These are phyloP conservation scores for Pogostemon cablin DNA, from an alignment of 257 asterid species.

Conservation along the genomic window DNA sequence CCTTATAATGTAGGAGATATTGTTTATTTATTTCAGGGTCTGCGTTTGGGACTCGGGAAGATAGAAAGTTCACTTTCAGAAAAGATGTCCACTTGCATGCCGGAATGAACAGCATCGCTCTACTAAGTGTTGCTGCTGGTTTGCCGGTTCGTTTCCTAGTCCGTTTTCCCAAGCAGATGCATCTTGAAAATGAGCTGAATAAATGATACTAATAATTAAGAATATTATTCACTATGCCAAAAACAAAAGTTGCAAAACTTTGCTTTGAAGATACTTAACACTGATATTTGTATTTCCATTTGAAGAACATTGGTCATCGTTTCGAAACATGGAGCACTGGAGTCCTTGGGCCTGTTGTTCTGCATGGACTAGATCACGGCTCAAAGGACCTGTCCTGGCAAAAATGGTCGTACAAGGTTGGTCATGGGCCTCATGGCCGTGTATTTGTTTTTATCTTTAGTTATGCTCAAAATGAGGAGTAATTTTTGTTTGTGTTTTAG, in stretches of 20 bases:
- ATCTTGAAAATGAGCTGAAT: background rate
- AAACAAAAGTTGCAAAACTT: background rate
- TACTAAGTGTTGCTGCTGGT: conserved; percentile 88
- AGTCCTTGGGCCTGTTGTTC: conserved; percentile 78
- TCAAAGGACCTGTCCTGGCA: conserved; percentile 69
- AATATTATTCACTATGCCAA: too few species aligned
- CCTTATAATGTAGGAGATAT: conserved; percentile 12
- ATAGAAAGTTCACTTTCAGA: conserved; percentile 54
- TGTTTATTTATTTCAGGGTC: conserved; percentile 60
- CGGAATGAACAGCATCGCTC: conserved; percentile 71
- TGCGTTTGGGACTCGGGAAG: conserved; percentile 61
- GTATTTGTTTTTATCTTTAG: background rate
- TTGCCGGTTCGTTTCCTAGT: conserved; percentile 61
- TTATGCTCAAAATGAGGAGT: conserved; percentile 23
- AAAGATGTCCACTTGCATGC: conserved; percentile 64
- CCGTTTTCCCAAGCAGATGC: conserved; percentile 4
- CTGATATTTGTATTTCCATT: conserved; percentile 8
- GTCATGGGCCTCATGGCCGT: conserved; percentile 1
- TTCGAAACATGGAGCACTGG: conserved; percentile 79
- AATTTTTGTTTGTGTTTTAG: conserved; percentile 35
- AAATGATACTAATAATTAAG: too few species aligned
- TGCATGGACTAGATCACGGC: conserved; percentile 73
- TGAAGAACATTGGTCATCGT: conserved; percentile 72
- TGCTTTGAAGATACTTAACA: background rate
- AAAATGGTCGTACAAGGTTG: conserved; percentile 95